Evolutionary conservation across 352 stramenopile species (phyloP).

Genomic region (Pythium phragmiticola): DNA sequence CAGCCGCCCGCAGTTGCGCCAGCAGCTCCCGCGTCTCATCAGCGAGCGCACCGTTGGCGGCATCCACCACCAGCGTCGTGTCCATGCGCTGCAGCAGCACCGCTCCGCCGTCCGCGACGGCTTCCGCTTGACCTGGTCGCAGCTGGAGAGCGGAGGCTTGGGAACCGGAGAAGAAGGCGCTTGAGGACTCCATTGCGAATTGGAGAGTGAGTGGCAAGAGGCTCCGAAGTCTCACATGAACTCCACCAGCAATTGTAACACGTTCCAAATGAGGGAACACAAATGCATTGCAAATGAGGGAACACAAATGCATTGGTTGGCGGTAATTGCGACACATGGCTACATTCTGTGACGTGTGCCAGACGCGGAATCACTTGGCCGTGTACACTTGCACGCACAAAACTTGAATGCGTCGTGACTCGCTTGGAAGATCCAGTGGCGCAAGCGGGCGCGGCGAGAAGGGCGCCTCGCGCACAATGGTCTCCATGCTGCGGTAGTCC

Average conservation of each 20-base stretch:
- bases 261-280: neutral
- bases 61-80: constrained; percentile 3
- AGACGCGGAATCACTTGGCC: neutral
- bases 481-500: neutral
- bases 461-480: neutral
- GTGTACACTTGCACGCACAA: neutral
- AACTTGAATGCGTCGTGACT: neutral
- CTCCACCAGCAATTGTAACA: neutral
- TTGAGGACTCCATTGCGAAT: constrained; percentile 5
- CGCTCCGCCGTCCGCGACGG: neutral
- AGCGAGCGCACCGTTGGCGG: constrained; percentile 3
- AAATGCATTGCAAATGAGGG: neutral
- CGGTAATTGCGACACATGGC: neutral
- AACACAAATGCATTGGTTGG: neutral
- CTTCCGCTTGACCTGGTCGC: neutral
- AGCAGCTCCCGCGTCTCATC: neutral
- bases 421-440: neutral
- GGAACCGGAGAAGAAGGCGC: neutral
- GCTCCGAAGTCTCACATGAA: too few species aligned
- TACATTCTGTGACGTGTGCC: constrained; percentile 5
- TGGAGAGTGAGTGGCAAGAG: neutral
- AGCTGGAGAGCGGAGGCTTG: neutral
- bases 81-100: constrained; percentile 10
- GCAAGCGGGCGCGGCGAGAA: neutral
- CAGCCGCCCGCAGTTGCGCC: neutral